Evolutionary conservation across 331 rosid species (phyloP).

Genomic region (Quercus tomentella): DNA sequence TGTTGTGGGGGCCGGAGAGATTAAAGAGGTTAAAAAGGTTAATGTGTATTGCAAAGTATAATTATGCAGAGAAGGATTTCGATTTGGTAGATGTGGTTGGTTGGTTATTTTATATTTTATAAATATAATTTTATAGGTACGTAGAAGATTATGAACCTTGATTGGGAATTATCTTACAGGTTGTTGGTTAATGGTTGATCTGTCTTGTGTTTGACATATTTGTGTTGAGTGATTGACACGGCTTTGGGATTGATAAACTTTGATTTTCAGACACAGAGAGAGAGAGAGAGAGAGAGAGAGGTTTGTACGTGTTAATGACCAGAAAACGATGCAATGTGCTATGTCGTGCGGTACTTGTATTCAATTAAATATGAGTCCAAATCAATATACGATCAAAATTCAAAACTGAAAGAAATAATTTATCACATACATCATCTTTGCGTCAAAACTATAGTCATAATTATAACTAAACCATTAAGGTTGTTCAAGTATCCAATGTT

Average conservation of each 20-base stretch:
- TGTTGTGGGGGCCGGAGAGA: too few relatives aligned
- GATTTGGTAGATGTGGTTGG: conserved; percentile 24
- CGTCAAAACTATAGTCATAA: too few relatives aligned
- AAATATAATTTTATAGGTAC: conserved; percentile 3
- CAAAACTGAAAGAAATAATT: not conserved
- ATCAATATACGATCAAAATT: not conserved
- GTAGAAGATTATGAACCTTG: not conserved
- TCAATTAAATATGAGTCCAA: conserved; percentile 18
- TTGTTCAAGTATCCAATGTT: too few relatives aligned
- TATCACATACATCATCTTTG: too few relatives aligned
- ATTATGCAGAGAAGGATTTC: not conserved
- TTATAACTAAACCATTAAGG: too few relatives aligned
- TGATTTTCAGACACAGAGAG: conserved; percentile 14
- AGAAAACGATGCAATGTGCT: conserved; percentile 25
- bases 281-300: not conserved
- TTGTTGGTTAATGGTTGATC: conserved; percentile 31
- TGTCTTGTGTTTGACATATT: conserved; percentile 35
- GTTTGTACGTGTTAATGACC: conserved; percentile 19
- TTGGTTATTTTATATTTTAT: conserved; percentile 23
- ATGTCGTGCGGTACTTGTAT: conserved; percentile 12
- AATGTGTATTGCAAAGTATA: not conserved
- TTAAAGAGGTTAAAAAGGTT: not conserved
- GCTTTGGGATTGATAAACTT: conserved; percentile 43
- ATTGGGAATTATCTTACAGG: conserved; percentile 12
- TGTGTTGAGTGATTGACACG: conserved; percentile 44